Conservation (phyloP, 352 stramenopile genomes). For the Phytophthora tentaculata region DNA sequence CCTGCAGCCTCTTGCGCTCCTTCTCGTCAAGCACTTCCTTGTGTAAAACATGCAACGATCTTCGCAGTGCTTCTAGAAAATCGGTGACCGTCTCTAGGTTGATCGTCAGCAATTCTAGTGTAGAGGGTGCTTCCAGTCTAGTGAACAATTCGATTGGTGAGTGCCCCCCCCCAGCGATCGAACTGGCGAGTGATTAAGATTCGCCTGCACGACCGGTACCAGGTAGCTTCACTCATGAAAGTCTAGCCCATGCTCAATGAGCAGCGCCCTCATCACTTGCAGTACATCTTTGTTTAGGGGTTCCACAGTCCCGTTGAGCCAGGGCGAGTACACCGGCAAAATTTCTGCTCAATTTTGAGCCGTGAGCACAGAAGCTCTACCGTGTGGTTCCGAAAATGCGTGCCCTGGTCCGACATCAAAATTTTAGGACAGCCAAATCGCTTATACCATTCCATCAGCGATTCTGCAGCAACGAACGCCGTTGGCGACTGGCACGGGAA, state of each 20-base stretch:
- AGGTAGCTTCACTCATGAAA: background rate
- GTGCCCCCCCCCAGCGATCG: background rate
- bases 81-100: background rate
- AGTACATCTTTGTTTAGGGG: background rate
- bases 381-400: background rate
- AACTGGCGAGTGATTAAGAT: background rate
- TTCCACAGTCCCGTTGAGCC: background rate
- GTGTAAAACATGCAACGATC: background rate
- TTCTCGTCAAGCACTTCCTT: too few species aligned
- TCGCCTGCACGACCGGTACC: background rate
- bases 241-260: background rate
- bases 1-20: background rate
- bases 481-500: background rate
- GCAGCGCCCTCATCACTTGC: background rate
- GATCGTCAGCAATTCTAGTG: background rate
- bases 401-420: background rate
- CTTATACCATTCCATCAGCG: slow-evolving; percentile 4
- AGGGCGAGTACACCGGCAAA: background rate
- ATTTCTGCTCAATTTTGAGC: background rate
- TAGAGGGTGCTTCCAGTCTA: background rate
- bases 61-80: background rate
- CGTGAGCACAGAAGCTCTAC: background rate
- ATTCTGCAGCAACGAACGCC: background rate
- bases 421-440: background rate
- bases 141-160: background rate